phyloP scores from a whole-genome alignment of 2,329 filamentous ascomycete species.

The Penicillium rolfsii region DNA sequence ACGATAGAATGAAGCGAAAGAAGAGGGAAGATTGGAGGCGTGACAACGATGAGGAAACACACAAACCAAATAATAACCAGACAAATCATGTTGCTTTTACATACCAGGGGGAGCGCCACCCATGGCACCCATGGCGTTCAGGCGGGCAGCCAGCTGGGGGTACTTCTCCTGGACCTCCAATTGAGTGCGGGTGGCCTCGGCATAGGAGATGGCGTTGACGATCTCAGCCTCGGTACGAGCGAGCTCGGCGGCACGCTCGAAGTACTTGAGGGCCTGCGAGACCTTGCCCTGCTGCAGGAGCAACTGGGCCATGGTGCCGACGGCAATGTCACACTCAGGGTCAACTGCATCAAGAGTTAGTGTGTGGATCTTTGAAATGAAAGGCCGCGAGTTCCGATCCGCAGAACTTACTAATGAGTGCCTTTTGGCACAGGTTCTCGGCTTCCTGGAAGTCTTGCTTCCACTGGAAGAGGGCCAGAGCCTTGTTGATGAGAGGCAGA shows the following conservation, averaged over 20 bases:
- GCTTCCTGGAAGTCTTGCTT: constrained; percentile 95
- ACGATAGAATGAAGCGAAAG: constrained; percentile 23
- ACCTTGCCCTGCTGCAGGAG: constrained; percentile 98
- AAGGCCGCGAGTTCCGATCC: neutral
- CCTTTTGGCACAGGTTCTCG: constrained; percentile 95
- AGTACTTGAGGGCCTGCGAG: constrained; percentile 91
- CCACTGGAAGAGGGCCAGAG: constrained; percentile 95
- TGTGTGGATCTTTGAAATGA: constrained; percentile 8
- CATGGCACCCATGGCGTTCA: constrained; percentile 61
- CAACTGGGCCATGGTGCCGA: constrained; percentile 97
- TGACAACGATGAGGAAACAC: neutral
- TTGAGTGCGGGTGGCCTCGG: constrained; percentile 94
- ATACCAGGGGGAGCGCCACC: constrained; percentile 41
- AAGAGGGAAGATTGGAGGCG: constrained; percentile 19
- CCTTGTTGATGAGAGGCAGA: constrained; percentile 96
- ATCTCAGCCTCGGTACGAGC: constrained; percentile 94
- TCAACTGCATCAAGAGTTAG: constrained; percentile 67
- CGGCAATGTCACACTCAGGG: constrained; percentile 97
- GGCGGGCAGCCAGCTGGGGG: constrained; percentile 73
- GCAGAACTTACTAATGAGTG: constrained; percentile 79
- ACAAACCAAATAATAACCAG: constrained; percentile 1
- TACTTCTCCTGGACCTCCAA: constrained; percentile 89
- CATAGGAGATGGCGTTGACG: constrained; percentile 93
- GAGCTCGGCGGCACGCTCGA: constrained; percentile 92
- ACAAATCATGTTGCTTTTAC: constrained; percentile 26